These are phyloP conservation scores for Mortierella sp. DNA, from an alignment of 371 early-diverging fungal species.

Conservation along the genomic window DNA sequence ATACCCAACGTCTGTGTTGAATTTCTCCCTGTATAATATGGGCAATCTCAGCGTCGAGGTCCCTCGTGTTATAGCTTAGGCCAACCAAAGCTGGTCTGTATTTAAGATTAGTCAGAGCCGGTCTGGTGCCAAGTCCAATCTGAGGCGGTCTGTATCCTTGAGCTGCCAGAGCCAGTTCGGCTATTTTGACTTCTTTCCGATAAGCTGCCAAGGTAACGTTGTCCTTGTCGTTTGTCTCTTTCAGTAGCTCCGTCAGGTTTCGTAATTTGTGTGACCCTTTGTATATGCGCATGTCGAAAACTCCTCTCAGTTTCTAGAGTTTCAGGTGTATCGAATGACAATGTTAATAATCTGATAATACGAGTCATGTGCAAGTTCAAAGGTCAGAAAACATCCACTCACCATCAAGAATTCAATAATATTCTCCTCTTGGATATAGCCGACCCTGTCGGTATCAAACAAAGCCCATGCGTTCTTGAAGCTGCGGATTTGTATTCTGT, in stretches of 20 bases:
- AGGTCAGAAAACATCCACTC: slow-evolving; percentile 17
- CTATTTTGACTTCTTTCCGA: slow-evolving; percentile 23
- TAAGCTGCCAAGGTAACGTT: slow-evolving; percentile 1
- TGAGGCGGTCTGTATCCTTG: slow-evolving; percentile 25
- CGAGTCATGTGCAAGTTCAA: slow-evolving; percentile 24
- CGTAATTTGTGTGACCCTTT: slow-evolving; percentile 30
- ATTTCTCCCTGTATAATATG: slow-evolving; percentile 24
- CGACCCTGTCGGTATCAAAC: slow-evolving; percentile 66
- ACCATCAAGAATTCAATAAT: slow-evolving; percentile 63
- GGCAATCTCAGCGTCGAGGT: slow-evolving; percentile 45
- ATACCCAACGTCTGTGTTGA: slow-evolving; percentile 26
- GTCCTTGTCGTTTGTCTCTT: neutral
- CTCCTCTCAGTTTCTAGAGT: slow-evolving; percentile 38
- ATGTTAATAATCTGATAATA: neutral
- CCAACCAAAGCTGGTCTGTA: slow-evolving; percentile 10
- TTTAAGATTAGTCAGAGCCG: neutral
- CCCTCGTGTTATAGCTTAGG: slow-evolving; percentile 35
- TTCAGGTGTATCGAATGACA: neutral
- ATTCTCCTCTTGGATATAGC: slow-evolving; percentile 65
- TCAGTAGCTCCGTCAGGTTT: slow-evolving; percentile 35
- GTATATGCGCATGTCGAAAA: slow-evolving; percentile 43
- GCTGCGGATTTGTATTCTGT: slow-evolving; percentile 74
- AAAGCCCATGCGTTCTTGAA: slow-evolving; percentile 73
- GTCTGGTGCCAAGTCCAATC: slow-evolving; percentile 4
- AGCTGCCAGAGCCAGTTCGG: too few species aligned